Evolutionary conservation across 106 monocot species (phyloP).

Genomic region (Alisma plantagoaquatica): DNA sequence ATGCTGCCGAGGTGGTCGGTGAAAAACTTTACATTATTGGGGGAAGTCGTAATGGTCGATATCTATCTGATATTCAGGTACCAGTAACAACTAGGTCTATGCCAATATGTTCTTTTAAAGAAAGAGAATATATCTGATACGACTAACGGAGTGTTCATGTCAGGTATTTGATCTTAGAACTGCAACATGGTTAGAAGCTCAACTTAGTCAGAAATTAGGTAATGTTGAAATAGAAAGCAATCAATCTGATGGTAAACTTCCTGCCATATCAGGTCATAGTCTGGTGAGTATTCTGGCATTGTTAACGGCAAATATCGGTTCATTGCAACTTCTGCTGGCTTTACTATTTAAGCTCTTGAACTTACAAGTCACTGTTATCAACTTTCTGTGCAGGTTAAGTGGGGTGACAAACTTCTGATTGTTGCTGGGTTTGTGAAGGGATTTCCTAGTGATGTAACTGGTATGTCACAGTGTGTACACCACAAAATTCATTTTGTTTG

Average conservation of each 20-base stretch:
- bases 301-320: too few relatives aligned
- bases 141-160: background rate
- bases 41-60: slow-evolving; percentile 85
- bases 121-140: background rate
- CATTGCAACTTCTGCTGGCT: too few relatives aligned
- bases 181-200: slow-evolving; percentile 52
- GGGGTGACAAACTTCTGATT: slow-evolving; percentile 65
- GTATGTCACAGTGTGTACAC: too few relatives aligned
- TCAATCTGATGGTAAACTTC: slow-evolving; percentile 23
- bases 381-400: slow-evolving; percentile 43
- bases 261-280: slow-evolving; percentile 64
- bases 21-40: slow-evolving; percentile 76
- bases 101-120: background rate
- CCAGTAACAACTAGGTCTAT: background rate
- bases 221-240: slow-evolving; percentile 13
- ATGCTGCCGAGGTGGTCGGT: slow-evolving; percentile 53
- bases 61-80: slow-evolving; percentile 83
- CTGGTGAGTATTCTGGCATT: slow-evolving; percentile 34
- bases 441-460: slow-evolving; percentile 46
- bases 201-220: slow-evolving; percentile 13
- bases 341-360: background rate
- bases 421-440: slow-evolving; percentile 63
- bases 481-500: too few relatives aligned
- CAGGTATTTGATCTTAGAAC: slow-evolving; percentile 76
- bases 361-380: background rate